Conservation (phyloP, 2,329 filamentous ascomycete genomes). For the Pseudogymnoascus sp. region DNA sequence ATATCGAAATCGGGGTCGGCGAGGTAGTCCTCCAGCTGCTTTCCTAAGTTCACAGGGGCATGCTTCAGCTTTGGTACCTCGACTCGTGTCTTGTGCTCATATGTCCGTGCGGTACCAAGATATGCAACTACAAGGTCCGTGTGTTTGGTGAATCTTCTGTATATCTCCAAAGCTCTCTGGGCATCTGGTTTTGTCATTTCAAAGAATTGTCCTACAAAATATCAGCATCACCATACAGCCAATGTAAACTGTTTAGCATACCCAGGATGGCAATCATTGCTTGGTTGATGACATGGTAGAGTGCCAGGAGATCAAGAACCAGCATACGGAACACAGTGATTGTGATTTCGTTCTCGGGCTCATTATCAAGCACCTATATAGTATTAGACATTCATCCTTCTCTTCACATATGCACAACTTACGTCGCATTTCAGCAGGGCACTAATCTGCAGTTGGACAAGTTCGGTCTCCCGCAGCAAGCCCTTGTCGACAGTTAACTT, state of each 20-base stretch:
- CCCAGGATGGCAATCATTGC: conserved; percentile 94
- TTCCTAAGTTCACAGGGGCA: conserved; percentile 82
- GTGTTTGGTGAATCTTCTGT: conserved; percentile 83
- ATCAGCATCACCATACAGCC: conserved; percentile 16
- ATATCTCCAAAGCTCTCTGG: conserved; percentile 83
- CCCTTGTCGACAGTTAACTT: conserved; percentile 85
- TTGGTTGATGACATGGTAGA: conserved; percentile 95
- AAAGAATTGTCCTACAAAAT: conserved; percentile 74
- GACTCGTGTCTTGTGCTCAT: conserved; percentile 83
- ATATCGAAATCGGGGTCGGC: conserved; percentile 92
- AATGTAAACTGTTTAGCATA: conserved; percentile 34
- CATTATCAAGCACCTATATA: conserved; percentile 68
- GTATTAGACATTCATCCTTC: conserved; percentile 14
- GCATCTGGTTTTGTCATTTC: conserved; percentile 95
- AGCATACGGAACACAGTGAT: conserved; percentile 87
- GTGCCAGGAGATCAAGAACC: conserved; percentile 76
- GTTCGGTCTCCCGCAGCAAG: conserved; percentile 81
- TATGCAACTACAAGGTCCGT: conserved; percentile 91
- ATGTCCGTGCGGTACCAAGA: conserved; percentile 75
- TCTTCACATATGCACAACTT: conserved; percentile 30
- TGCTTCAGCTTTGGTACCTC: conserved; percentile 97
- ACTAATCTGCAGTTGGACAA: conserved; percentile 78
- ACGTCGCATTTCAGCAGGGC: conserved; percentile 86
- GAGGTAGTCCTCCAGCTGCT: conserved; percentile 87
- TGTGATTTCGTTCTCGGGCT: conserved; percentile 93